Percentiles rank a stretch among this genome's conserved stretches.
Conservation (phyloP, 2,329 filamentous ascomycete species). For the Cladophialophora bantiana region DNA sequence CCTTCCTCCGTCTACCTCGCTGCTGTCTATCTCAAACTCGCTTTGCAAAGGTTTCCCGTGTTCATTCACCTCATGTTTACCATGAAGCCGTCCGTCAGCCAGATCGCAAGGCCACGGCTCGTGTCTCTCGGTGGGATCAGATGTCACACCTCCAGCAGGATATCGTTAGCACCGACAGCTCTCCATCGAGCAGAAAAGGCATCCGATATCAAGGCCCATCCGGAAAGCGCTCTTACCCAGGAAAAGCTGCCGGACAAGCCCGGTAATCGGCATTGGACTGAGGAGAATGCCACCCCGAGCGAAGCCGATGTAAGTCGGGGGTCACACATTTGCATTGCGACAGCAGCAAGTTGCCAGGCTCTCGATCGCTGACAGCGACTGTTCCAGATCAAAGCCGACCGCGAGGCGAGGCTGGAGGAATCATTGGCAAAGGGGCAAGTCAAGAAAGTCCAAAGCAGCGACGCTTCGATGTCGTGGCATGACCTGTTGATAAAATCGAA, state of each 20-base stretch:
- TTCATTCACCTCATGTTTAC: not conserved
- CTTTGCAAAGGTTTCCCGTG: not conserved
- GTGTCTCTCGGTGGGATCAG: not conserved
- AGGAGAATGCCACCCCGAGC: conserved; percentile 32
- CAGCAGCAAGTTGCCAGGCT: not conserved
- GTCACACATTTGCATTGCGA: not conserved
- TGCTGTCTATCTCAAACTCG: not conserved
- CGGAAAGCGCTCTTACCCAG: conserved; percentile 29
- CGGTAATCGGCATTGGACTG: conserved; percentile 33
- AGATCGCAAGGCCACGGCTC: conserved; percentile 2
- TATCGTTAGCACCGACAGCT: conserved; percentile 24
- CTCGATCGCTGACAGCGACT: not conserved
- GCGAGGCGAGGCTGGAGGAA: conserved; percentile 7
- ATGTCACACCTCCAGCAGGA: conserved; percentile 12
- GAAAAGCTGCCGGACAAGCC: conserved; percentile 30
- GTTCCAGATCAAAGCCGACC: conserved; percentile 20
- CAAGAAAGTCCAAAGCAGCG: conserved; percentile 1
- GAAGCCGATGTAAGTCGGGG: conserved; percentile 32
- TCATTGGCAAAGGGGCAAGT: not conserved
- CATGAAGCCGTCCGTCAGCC: not conserved
- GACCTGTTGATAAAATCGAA: too few species aligned
- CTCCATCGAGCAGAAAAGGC: conserved; percentile 28
- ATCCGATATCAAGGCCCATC: conserved; percentile 31
- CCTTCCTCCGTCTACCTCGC: not conserved
- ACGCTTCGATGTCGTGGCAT: not conserved